Evolutionary conservation across 2,329 filamentous ascomycete genomes (phyloP).

Genomic region (Xylogone sp.): DNA sequence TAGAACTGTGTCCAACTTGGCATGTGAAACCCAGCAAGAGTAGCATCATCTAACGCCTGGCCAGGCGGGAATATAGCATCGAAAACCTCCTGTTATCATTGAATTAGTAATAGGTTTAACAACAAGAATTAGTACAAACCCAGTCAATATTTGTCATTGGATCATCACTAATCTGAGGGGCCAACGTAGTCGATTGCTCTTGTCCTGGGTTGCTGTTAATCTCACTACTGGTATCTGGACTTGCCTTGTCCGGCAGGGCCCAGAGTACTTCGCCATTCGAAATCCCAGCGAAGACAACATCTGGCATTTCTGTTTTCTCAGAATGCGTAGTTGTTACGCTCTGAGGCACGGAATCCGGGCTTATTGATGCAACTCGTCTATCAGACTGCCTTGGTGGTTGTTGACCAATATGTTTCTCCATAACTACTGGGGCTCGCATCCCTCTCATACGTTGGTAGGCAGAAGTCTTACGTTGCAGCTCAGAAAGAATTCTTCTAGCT

Average conservation of each 20-base stretch:
- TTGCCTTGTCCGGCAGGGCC: conserved; percentile 34
- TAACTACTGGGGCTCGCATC: conserved; percentile 43
- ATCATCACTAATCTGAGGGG: conserved; percentile 22
- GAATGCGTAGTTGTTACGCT: neutral
- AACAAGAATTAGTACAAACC: conserved; percentile 42
- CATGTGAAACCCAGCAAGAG: neutral
- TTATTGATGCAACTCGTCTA: conserved; percentile 2
- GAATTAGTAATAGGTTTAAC: neutral
- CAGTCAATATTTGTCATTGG: conserved; percentile 59
- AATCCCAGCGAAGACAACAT: conserved; percentile 40
- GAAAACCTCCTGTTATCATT: conserved; percentile 20
- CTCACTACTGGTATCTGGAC: conserved; percentile 41
- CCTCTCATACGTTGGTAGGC: conserved; percentile 57
- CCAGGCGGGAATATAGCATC: conserved; percentile 27
- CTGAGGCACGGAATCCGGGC: conserved; percentile 2
- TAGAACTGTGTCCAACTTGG: neutral
- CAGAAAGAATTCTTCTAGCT: conserved; percentile 54
- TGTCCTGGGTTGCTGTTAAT: conserved; percentile 29
- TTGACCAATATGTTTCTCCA: conserved; percentile 25
- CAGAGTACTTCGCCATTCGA: conserved; percentile 46
- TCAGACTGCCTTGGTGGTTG: conserved; percentile 12
- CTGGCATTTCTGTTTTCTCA: conserved; percentile 1
- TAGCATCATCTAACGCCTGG: conserved; percentile 3
- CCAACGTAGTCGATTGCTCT: neutral
- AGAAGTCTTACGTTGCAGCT: conserved; percentile 57